Base-by-base conservation (phyloP, 768 basidiomycete genomes). In the Aureoboletus auriporus region DNA sequence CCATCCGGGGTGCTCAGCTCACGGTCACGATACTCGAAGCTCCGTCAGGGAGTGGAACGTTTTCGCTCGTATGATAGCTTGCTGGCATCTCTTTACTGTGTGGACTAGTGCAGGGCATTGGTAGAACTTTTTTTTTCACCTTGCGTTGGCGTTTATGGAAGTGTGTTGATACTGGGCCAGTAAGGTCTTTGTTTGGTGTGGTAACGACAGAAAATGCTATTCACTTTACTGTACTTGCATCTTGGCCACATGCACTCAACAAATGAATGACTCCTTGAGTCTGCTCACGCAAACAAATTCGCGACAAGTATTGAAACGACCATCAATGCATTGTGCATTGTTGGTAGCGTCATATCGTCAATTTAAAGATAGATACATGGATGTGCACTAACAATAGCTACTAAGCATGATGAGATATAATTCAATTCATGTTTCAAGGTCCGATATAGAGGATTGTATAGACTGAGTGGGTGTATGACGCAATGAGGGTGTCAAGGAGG, bases 1-100 rank as follows among this genome's bases (percentile, higher is more conserved):
- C 29, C 33, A 45, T 44, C 6, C 20, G n/a, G 33, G 29, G 30
- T 8, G 27, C 36, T n/a, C 39, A 39, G 40, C 50, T 45, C 48
- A 50, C 6, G 73, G 75, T 59, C 73, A 75, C 20, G 73, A 74
- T 55, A 75, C 75, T 30, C 73, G 71, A 35, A 77, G 78, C 44
- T 78, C 79, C 12, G 77, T 81, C 55, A 80, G 79, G 80, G 57
- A 54, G 52, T 61, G 44, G 45, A 57, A 49, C 23, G 26, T 41
- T 49, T 50, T 58, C 46, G 44, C 51, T 52, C 46, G 51, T 53
- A 54, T 40, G 51, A 56, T 58, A 47, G 47, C 49, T 53, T 51
- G 49, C 43, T 14, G 31, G 51, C 34, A 39, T 49, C 47, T 42
- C 44, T 47, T 16, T n/a, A 39, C 46, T 51, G 52, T 13, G 51